These are phyloP conservation scores for Hymenoscyphus scutula DNA, from an alignment of 2,329 filamentous ascomycete genomes.

Conservation along the genomic window DNA sequence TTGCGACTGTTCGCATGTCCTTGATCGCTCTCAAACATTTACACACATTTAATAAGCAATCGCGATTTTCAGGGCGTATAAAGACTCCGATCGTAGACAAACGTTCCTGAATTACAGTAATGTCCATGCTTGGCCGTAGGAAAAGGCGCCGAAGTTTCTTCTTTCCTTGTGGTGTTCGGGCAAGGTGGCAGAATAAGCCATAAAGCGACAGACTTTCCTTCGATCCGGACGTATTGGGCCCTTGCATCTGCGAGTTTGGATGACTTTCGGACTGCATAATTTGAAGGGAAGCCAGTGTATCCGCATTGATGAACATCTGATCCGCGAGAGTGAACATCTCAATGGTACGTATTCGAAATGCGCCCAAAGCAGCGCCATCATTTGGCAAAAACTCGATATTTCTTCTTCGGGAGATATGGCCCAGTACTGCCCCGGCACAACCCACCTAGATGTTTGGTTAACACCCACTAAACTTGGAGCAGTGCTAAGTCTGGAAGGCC, in stretches of 20 bases:
- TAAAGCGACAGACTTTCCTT: conserved; percentile 85
- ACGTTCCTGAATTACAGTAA: conserved; percentile 66
- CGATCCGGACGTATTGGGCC: conserved; percentile 59
- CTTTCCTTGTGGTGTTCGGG: conserved; percentile 77
- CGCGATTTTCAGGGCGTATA: conserved; percentile 63
- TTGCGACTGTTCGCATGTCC: conserved; percentile 68
- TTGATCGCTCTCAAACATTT: conserved; percentile 68
- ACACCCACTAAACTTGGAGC: not conserved
- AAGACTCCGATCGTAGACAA: conserved; percentile 68
- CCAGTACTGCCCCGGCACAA: conserved; percentile 84
- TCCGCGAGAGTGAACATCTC: conserved; percentile 70
- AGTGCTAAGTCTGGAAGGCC: conserved; percentile 20
- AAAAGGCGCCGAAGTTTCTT: conserved; percentile 74
- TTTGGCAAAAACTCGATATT: conserved; percentile 61
- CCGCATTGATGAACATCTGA: conserved; percentile 75
- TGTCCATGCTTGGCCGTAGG: conserved; percentile 70
- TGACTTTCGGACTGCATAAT: conserved; percentile 81
- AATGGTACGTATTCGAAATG: conserved; percentile 61
- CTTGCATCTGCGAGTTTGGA: conserved; percentile 76
- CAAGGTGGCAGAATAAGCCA: conserved; percentile 73
- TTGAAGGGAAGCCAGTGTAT: conserved; percentile 79
- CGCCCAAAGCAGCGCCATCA: conserved; percentile 50
- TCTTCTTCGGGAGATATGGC: conserved; percentile 69
- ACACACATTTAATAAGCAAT: conserved; percentile 52
- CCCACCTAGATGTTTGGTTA: conserved; percentile 49